phyloP scores from a whole-genome alignment of 352 stramenopile species.

The Globisporangium nodosum region DNA sequence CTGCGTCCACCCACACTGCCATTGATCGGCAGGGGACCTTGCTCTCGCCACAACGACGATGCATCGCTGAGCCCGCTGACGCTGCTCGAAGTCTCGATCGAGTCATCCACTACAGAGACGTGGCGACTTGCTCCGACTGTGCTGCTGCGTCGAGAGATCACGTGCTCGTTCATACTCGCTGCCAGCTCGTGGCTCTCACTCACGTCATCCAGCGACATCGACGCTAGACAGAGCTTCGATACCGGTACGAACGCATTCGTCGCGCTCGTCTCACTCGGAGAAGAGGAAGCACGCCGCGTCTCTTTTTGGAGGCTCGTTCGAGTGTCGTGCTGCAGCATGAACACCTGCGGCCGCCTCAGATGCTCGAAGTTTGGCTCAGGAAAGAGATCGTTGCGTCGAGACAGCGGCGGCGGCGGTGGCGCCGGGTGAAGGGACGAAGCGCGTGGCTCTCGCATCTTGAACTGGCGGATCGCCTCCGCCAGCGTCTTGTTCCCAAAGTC shows the following conservation, averaged over 20 bases:
- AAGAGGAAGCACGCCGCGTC: background rate
- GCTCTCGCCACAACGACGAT: slow-evolving; percentile 8
- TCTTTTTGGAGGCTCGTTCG: background rate
- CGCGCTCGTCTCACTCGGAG: background rate
- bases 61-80: slow-evolving; percentile 8
- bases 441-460: slow-evolving; percentile 33
- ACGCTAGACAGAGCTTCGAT: background rate
- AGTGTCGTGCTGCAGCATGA: slow-evolving; percentile 1
- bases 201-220: background rate
- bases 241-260: slow-evolving; percentile 2
- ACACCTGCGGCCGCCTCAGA: slow-evolving; percentile 4
- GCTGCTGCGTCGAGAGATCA: background rate
- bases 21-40: background rate
- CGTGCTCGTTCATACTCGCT: background rate
- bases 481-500: slow-evolving; percentile 70
- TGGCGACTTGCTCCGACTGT: background rate
- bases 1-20: background rate
- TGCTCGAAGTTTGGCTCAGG: background rate
- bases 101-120: slow-evolving; percentile 2
- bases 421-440: background rate
- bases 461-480: slow-evolving; percentile 47
- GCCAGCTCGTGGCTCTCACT: slow-evolving; percentile 1
- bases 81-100: slow-evolving; percentile 12
- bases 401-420: background rate
- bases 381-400: background rate